phyloP scores from a whole-genome alignment of 495 filamentous ascomycete species.

The Xylaria intraflava region DNA sequence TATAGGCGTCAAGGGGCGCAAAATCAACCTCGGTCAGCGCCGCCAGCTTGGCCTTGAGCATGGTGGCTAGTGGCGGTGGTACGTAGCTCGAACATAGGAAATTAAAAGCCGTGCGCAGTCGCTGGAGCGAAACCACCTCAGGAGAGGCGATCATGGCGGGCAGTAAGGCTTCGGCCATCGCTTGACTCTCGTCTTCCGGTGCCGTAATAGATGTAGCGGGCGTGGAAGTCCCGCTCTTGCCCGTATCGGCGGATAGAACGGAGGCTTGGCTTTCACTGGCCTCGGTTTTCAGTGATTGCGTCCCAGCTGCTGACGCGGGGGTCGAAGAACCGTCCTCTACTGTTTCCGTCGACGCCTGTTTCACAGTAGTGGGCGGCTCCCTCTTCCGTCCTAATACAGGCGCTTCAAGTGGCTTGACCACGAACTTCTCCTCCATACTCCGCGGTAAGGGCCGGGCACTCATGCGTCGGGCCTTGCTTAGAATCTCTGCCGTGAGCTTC shows the following conservation, averaged over 20 bases:
- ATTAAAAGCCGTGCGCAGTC: conserved; percentile 65
- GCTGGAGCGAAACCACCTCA: conserved; percentile 55
- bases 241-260: conserved; percentile 27
- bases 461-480: conserved; percentile 68
- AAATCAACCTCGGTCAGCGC: conserved; percentile 50
- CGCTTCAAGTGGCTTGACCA: conserved; percentile 64
- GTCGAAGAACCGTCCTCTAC: conserved; percentile 11
- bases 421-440: conserved; percentile 82
- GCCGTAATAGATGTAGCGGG: conserved; percentile 36
- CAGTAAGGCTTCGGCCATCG: conserved; percentile 17
- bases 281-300: conserved; percentile 21
- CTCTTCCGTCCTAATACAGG: conserved; percentile 61
- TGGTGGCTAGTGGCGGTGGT: conserved; percentile 41
- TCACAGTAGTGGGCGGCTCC: conserved; percentile 26
- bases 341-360: conserved; percentile 22
- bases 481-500: conserved; percentile 61
- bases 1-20: conserved; percentile 56
- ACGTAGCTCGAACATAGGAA: conserved; percentile 74
- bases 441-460: conserved; percentile 56
- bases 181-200: conserved; percentile 12
- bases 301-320: conserved; percentile 27
- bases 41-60: conserved; percentile 44
- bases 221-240: conserved; percentile 36
- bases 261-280: conserved; percentile 36
- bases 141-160: conserved; percentile 44